Evolutionary conservation across 1,284 basidiomycete genomes (phyloP).

Genomic region (Ustilago xerochloae): DNA sequence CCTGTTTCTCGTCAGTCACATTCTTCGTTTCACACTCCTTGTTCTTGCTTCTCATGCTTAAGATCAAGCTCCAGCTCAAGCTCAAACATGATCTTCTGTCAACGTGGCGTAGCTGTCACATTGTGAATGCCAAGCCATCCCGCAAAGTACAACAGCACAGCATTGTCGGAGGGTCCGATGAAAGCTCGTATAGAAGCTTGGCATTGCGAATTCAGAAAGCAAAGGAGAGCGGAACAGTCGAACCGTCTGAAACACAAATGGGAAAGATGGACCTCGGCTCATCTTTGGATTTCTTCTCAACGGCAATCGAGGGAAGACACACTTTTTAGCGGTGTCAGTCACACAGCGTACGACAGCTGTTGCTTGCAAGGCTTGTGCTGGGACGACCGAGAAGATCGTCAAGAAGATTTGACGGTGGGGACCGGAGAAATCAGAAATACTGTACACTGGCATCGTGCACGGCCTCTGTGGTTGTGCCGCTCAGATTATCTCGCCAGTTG

Average conservation of each 20-base stretch:
- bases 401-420: conserved; percentile 13
- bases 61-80: too few species aligned
- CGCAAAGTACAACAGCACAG: not conserved
- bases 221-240: not conserved
- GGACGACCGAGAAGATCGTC: conserved; percentile 43
- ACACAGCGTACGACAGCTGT: not conserved
- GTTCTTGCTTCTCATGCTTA: too few species aligned
- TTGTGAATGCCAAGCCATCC: not conserved
- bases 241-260: too few species aligned
- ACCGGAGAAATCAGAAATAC: not conserved
- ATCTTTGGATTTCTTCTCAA: not conserved
- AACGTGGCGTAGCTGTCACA: not conserved
- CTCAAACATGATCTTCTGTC: not conserved
- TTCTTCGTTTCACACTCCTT: too few species aligned
- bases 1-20: not conserved
- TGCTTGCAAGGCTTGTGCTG: too few species aligned
- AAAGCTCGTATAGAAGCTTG: not conserved
- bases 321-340: not conserved
- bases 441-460: conserved; percentile 5
- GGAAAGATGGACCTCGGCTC: conserved; percentile 10
- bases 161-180: not conserved
- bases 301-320: not conserved
- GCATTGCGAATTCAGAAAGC: not conserved
- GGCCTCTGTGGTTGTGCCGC: not conserved
- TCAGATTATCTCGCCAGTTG: not conserved